phyloP scores from a whole-genome alignment of 805 yeast species.

The Yarrowia keelungensis region DNA sequence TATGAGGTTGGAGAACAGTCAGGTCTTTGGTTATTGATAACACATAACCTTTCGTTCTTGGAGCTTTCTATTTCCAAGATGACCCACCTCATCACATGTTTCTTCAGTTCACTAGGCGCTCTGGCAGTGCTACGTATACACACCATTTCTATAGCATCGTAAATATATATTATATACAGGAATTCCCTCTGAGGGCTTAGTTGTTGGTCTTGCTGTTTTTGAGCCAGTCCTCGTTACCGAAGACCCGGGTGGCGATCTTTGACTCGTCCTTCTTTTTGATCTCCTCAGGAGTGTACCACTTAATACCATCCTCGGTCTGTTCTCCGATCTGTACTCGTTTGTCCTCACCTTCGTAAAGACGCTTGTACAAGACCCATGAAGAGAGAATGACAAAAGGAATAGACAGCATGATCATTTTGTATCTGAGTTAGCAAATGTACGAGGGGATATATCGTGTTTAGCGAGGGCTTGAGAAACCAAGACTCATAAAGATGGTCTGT shows the following conservation, averaged over 20 bases:
- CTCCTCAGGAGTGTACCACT: conserved; percentile 26
- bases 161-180: conserved; percentile 26
- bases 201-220: conserved; percentile 14
- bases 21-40: too few relatives aligned
- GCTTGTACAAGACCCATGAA: conserved; percentile 20
- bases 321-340: conserved; percentile 58
- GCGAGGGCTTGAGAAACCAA: too few relatives aligned
- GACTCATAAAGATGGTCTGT: too few relatives aligned
- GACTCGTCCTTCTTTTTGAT: conserved; percentile 17
- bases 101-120: conserved; percentile 26
- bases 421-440: conserved; percentile 14
- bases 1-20: too few relatives aligned
- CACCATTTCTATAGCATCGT: conserved; percentile 36
- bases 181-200: not conserved
- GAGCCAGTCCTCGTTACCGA: conserved; percentile 25
- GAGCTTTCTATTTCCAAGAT: too few relatives aligned
- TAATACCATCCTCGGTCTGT: conserved; percentile 53
- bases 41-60: too few relatives aligned
- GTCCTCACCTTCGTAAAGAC: conserved; percentile 50
- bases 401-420: conserved; percentile 16
- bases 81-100: too few relatives aligned
- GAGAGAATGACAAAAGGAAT: conserved; percentile 6
- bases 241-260: conserved; percentile 1
- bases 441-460: too few relatives aligned
- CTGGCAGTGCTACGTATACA: conserved; percentile 35